Evolutionary conservation across 2,329 filamentous ascomycete species (phyloP).

Genomic region (Aureobasidium vineae): DNA sequence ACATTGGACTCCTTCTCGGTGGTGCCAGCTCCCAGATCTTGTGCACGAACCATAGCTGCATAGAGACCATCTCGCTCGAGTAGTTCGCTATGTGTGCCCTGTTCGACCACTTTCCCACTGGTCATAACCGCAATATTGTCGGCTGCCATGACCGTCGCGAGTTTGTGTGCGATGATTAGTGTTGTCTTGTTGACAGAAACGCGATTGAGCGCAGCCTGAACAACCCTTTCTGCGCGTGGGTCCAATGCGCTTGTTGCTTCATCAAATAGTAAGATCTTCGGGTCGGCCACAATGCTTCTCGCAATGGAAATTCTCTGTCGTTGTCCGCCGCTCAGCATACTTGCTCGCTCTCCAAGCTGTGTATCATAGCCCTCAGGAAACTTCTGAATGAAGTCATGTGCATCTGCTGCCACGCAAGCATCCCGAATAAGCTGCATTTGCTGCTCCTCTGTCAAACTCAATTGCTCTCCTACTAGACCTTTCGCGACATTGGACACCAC

Average conservation of each 20-base stretch:
- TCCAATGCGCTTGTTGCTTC: slow-evolving; percentile 43
- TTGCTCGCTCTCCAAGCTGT: slow-evolving; percentile 38
- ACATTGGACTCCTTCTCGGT: neutral
- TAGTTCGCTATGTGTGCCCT: slow-evolving; percentile 45
- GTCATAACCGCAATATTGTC: slow-evolving; percentile 49
- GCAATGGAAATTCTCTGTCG: slow-evolving; percentile 41
- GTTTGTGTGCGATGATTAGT: slow-evolving; percentile 46
- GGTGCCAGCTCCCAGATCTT: slow-evolving; percentile 44
- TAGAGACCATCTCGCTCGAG: slow-evolving; percentile 43
- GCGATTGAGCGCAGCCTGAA: slow-evolving; percentile 38
- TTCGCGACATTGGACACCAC: slow-evolving; percentile 41
- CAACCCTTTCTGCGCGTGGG: slow-evolving; percentile 37
- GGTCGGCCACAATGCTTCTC: slow-evolving; percentile 40
- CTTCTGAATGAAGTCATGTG: slow-evolving; percentile 41
- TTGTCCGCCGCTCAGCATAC: slow-evolving; percentile 39
- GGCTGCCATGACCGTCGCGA: slow-evolving; percentile 46
- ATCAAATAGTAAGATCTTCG: slow-evolving; percentile 39
- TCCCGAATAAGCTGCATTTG: slow-evolving; percentile 37
- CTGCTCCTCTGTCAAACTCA: slow-evolving; percentile 32
- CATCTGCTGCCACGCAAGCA: slow-evolving; percentile 39
- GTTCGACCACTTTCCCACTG: slow-evolving; percentile 46
- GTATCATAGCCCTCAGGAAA: slow-evolving; percentile 40
- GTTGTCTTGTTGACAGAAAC: slow-evolving; percentile 39
- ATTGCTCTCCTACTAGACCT: slow-evolving; percentile 37
- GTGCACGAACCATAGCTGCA: slow-evolving; percentile 47